Percentiles rank a stretch among this genome's conserved stretches.
Evolutionary conservation across 495 filamentous ascomycete genomes (phyloP).

Genomic region (Barbatosphaeria neglecta): DNA sequence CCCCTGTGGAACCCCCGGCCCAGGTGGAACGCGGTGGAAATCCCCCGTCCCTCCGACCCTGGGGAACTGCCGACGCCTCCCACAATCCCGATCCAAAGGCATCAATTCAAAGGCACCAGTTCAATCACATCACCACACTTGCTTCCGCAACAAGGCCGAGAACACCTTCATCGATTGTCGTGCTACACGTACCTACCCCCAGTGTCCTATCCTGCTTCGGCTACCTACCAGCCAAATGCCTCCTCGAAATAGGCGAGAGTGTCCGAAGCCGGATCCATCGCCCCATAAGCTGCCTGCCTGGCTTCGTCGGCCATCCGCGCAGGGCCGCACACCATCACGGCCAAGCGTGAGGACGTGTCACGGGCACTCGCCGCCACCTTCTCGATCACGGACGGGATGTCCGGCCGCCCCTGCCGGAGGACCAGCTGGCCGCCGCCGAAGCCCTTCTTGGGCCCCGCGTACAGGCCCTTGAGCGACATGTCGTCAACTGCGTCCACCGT

Average conservation of each 20-base stretch:
- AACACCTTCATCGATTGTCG: background rate
- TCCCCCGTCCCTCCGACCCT: too few relatives aligned
- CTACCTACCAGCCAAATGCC: background rate
- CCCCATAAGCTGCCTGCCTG: background rate
- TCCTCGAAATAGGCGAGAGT: background rate
- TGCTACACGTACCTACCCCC: too few relatives aligned
- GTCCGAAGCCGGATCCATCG: background rate
- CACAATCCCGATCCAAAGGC: too few relatives aligned
- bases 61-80: too few relatives aligned
- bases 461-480: background rate
- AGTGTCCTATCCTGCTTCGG: too few relatives aligned
- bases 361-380: background rate
- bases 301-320: conserved; percentile 36
- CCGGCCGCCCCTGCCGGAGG: background rate
- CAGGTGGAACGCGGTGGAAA: too few relatives aligned
- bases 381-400: conserved; percentile 1
- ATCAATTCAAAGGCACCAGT: too few relatives aligned
- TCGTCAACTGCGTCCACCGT: background rate
- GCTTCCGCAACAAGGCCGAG: too few relatives aligned
- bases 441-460: background rate
- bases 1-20: too few relatives aligned
- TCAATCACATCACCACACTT: too few relatives aligned
- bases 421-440: background rate
- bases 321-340: conserved; percentile 40
- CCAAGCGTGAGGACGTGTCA: conserved; percentile 5